Conservation (phyloP, 768 basidiomycete genomes). For the Hirschioporus abietinus region DNA sequence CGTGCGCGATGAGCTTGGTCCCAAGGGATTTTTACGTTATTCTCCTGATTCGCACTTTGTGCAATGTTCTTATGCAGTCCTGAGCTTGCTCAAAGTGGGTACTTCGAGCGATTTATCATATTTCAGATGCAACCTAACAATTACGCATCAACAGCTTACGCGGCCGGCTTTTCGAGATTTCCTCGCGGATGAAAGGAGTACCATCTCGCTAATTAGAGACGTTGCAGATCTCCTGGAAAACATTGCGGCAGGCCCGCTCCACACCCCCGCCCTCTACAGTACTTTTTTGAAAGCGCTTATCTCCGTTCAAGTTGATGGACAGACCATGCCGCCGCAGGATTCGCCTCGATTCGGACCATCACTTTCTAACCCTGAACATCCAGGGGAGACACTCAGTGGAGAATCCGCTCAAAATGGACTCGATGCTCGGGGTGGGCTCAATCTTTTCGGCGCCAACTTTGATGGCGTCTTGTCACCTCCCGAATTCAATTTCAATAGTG, state of each 20-base stretch:
- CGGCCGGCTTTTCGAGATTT: conserved; percentile 79
- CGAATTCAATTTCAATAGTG: conserved; percentile 69
- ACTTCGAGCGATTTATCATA: conserved; percentile 4
- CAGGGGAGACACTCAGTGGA: not conserved
- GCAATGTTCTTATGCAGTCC: conserved; percentile 85
- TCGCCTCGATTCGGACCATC: not conserved
- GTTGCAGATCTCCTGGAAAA: conserved; percentile 76
- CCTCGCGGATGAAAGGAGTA: conserved; percentile 68
- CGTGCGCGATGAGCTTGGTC: conserved; percentile 75
- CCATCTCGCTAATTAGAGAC: conserved; percentile 66
- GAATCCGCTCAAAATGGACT: not conserved
- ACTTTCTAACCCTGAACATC: not conserved
- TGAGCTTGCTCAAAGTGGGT: conserved; percentile 85
- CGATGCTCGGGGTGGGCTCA: not conserved
- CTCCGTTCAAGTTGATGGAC: conserved; percentile 39
- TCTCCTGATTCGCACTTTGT: conserved; percentile 91
- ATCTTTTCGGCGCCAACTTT: not conserved
- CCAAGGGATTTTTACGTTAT: conserved; percentile 72
- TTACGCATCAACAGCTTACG: conserved; percentile 49
- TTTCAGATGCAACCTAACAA: conserved; percentile 2
- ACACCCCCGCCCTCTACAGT: conserved; percentile 90
- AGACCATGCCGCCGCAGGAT: conserved; percentile 8
- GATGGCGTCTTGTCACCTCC: conserved; percentile 16
- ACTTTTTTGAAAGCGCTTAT: conserved; percentile 76
- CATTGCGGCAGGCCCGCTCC: conserved; percentile 69